Conservation (phyloP, 352 stramenopile species). For the Phytophthora ohioensis region DNA sequence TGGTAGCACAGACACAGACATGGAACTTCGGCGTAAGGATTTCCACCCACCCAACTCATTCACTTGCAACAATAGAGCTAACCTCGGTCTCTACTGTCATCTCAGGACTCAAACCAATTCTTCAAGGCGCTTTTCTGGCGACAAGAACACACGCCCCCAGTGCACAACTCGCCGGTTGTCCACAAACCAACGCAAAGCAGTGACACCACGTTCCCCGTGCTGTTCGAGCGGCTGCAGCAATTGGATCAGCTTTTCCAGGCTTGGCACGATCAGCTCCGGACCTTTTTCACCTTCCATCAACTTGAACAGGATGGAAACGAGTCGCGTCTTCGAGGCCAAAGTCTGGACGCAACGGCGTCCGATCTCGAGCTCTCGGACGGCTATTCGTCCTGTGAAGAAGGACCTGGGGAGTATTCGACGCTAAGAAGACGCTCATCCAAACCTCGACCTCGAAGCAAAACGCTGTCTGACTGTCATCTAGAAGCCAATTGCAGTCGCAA, state of each 20-base stretch:
- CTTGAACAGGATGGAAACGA: constrained; percentile 22
- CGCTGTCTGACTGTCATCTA: constrained; percentile 32
- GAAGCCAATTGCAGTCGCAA: constrained; percentile 28
- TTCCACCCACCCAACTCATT: not conserved
- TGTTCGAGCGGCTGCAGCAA: constrained; percentile 35
- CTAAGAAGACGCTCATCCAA: constrained; percentile 16
- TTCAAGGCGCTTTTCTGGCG: constrained; percentile 36
- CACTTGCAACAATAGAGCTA: not conserved
- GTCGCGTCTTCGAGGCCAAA: constrained; percentile 13
- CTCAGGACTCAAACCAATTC: constrained; percentile 31
- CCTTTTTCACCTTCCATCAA: constrained; percentile 25
- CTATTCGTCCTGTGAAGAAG: constrained; percentile 32
- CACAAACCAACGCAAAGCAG: constrained; percentile 14
- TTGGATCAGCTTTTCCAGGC: constrained; percentile 41
- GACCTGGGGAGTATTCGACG: constrained; percentile 26
- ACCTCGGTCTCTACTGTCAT: not conserved
- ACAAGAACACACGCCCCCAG: constrained; percentile 19
- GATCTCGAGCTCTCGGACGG: constrained; percentile 19
- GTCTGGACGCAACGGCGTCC: constrained; percentile 11
- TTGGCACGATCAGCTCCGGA: constrained; percentile 35
- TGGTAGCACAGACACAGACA: constrained; percentile 19
- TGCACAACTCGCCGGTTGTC: constrained; percentile 25
- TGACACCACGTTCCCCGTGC: constrained; percentile 19
- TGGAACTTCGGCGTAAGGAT: constrained; percentile 22
- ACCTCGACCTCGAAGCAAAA: constrained; percentile 27